phyloP scores from a whole-genome alignment of 2,329 filamentous ascomycete genomes.

The Monosporascus ibericus region DNA sequence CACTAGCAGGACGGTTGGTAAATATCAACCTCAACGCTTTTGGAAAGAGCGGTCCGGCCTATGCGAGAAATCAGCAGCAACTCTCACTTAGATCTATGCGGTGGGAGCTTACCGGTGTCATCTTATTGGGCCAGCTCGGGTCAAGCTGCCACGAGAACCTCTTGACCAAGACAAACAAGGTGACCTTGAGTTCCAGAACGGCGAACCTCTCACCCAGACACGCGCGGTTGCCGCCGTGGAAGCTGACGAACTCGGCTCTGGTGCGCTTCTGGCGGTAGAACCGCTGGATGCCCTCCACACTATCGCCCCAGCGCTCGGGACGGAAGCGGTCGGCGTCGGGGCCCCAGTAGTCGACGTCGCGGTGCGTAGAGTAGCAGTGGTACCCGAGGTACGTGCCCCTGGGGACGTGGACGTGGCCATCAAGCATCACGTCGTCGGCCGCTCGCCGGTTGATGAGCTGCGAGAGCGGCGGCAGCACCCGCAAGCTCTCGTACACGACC shows the following conservation, averaged over 20 bases:
- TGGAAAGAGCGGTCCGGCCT: no score
- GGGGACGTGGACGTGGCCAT: slow-evolving; percentile 26
- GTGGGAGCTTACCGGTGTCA: slow-evolving; percentile 24
- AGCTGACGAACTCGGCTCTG: slow-evolving; percentile 34
- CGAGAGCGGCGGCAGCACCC: slow-evolving; percentile 42
- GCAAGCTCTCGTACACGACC: slow-evolving; percentile 38
- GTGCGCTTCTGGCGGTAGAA: slow-evolving; percentile 28
- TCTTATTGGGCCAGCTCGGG: slow-evolving; percentile 23
- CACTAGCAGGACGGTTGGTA: no score
- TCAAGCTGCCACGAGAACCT: slow-evolving; percentile 25
- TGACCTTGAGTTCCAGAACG: slow-evolving; percentile 29
- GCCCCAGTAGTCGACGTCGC: slow-evolving; percentile 26
- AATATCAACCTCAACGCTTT: no score
- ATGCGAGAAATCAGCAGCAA: no score
- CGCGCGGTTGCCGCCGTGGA: slow-evolving; percentile 33
- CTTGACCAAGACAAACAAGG: slow-evolving; percentile 25
- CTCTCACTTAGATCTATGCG: no score
- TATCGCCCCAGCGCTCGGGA: slow-evolving; percentile 32
- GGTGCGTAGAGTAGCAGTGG: slow-evolving; percentile 33
- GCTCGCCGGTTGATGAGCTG: slow-evolving; percentile 42
- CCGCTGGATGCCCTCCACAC: slow-evolving; percentile 27
- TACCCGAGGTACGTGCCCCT: slow-evolving; percentile 33
- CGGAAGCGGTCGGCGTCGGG: slow-evolving; percentile 29
- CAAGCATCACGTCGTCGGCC: slow-evolving; percentile 12
- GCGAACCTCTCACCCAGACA: slow-evolving; percentile 36